Percentiles rank a stretch among this genome's conserved stretches.
phyloP scores from a whole-genome alignment of 805 yeast genomes.

The Wickerhamomyces rabaulensis region DNA sequence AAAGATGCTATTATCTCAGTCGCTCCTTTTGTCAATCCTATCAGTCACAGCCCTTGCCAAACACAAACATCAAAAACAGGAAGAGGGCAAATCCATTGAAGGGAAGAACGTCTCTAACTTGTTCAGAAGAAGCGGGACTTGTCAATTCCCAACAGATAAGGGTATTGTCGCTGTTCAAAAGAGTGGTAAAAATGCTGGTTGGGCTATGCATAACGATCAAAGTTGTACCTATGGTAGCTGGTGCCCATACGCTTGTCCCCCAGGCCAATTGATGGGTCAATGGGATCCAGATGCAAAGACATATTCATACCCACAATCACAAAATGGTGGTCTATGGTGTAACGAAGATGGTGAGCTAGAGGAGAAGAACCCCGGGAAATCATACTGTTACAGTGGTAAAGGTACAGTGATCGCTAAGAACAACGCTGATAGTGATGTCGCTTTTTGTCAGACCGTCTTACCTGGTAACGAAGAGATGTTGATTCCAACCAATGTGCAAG shows the following conservation, averaged over 20 bases:
- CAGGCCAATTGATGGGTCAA: slow-evolving; percentile 83
- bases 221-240: slow-evolving; percentile 68
- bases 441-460: slow-evolving; percentile 87
- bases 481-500: slow-evolving; percentile 70
- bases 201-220: slow-evolving; percentile 82
- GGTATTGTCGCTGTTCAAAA: slow-evolving; percentile 70
- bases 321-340: slow-evolving; percentile 81
- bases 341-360: slow-evolving; percentile 61
- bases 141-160: slow-evolving; percentile 61
- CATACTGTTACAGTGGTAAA: slow-evolving; percentile 71
- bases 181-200: slow-evolving; percentile 60
- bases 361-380: slow-evolving; percentile 51
- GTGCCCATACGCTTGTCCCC: slow-evolving; percentile 90
- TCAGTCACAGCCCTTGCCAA: not conserved
- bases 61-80: slow-evolving; percentile 16
- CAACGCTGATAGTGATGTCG: slow-evolving; percentile 52
- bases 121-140: slow-evolving; percentile 36
- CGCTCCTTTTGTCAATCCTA: not conserved
- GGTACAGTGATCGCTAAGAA: slow-evolving; percentile 66
- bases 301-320: slow-evolving; percentile 72
- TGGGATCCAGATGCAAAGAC: slow-evolving; percentile 78
- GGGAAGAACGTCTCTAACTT: slow-evolving; percentile 23
- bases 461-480: slow-evolving; percentile 96
- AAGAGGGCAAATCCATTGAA: slow-evolving; percentile 20
- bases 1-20: not conserved